A percentile compares a stretch with the other conserved stretches of the same genome.
Conservation (phyloP, 441 rosid species). For the Bruguiera hainesii region DNA sequence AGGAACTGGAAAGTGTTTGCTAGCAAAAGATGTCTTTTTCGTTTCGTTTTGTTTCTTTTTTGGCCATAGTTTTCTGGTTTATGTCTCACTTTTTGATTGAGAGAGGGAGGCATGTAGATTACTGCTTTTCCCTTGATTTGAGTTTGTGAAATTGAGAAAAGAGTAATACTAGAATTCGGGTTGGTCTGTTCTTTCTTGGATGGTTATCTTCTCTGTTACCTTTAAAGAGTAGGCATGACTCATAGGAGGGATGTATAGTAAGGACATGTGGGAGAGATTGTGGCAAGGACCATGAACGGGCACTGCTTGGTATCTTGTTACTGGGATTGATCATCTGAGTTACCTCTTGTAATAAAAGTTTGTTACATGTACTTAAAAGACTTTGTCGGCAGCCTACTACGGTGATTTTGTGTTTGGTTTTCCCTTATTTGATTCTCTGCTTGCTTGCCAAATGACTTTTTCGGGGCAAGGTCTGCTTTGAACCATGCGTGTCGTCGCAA, state of each 20-base stretch:
- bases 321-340: constrained; percentile 8
- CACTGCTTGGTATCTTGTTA: not conserved
- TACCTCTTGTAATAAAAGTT: constrained; percentile 14
- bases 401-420: no score
- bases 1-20: constrained; percentile 10
- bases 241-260: constrained; percentile 14
- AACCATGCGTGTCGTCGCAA: no score
- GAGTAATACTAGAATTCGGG: constrained; percentile 14
- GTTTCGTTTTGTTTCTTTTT: not conserved
- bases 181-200: constrained; percentile 14
- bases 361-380: not conserved
- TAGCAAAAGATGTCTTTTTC: constrained; percentile 19
- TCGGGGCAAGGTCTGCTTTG: no score
- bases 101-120: constrained; percentile 51
- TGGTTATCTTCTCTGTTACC: constrained; percentile 16
- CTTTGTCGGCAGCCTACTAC: not conserved
- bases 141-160: constrained; percentile 33
- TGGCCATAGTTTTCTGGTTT: no score
- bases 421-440: no score
- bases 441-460: no score
- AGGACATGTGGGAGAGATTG: constrained; percentile 10
- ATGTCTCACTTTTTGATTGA: constrained; percentile 35
- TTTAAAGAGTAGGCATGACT: constrained; percentile 11
- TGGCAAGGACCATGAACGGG: not conserved
- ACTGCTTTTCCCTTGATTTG: constrained; percentile 22